Evolutionary conservation across 1,139 yeast species (phyloP), one percentile per base, ranked within the genome.

Genomic region (Pneumocystis oryctolagi): DNA sequence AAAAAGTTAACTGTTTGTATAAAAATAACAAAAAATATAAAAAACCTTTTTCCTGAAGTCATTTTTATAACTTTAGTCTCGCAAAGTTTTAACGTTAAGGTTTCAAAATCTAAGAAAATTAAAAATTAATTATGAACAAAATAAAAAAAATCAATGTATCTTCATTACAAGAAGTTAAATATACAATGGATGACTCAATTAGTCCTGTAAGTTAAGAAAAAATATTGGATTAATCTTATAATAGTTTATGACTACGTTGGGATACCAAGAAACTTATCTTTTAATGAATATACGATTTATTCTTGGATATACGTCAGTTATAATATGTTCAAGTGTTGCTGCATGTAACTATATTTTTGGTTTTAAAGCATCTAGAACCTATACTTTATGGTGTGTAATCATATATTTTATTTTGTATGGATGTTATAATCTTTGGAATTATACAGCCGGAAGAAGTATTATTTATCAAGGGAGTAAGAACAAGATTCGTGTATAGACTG

Each of bases 251-350:
- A 75, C 76, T 25, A 76, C 79, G 60, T 73, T 84, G 61, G 92
- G 90, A 1, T 89, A 81, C 72, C 75, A 74, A 18, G 88, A 88
- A 72, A 77, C 83, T 28, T 84, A 82, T 70, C 70, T 70, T 16
- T 72, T 84, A 47, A 77, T 77, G 61, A 95, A 89, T 70, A 74
- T 80, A 34, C 84, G 86, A 69, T 77, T 90, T 60, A 83, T 79
- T 0, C 73, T 89, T 59, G 96, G 96, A 0, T 84, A 83, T 69
- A 67, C 78, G 14, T 82, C 89, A 2, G 90, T 87, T 9, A 74
- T 77, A 1, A 75, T 84, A 20, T 87, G 95, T 1, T 96, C 80
- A 1, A 72, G 76, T 5, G 80, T 89, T 64, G 89, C 81, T 71
- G 77, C 78, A 64, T 72, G 83, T 58, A 97, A 90, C 72, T 85